Base-by-base conservation (phyloP, 108 stramenopile genomes). In the Aurantiochytrium sp. region DNA sequence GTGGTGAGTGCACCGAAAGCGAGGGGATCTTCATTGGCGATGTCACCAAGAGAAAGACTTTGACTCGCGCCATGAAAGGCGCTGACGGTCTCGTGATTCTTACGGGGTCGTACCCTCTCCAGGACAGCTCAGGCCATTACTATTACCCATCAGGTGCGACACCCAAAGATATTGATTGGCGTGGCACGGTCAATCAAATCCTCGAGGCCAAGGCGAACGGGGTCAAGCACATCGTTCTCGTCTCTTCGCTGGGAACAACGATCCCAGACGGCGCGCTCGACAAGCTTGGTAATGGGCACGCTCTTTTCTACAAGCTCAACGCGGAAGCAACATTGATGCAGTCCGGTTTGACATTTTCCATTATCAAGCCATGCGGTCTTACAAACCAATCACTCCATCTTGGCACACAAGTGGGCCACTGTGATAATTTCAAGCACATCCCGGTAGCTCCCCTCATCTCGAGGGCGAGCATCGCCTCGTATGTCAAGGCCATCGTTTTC, bases 11-110 rank as follows among this genome's bases (percentile, higher is more conserved):
- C 73, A 51, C 73, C 5, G 73, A 83, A 43, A 5, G 23, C n/a
- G 73, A 83, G 16, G 73, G 73, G 19, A 21, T 83, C 73, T 83
- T 83, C 73, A 21, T 83, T 8, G 73, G 73, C 21, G 73, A 83
- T 21, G 73, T 83, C 23, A 83, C 12, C 16, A 51, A 10, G 18
- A 45, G 21, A 43, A 83, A 83, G 49, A 18, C 73, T 8, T 43
- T 83, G 42, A 5, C 5, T 8, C 21, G 23, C 23, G 73, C 73
- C 47, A 45, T 83, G 73, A n/a, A 51, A 14, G 73, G 73, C 73
- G 73, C 73, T 19, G 21, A 45, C 19, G 73, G 73, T 5, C 49
- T 83, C 23, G 49, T 83, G 35, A 51, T 83, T 10, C 12, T 83
- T 43, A 83, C 73, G n/a, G 10, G 23, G 5, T 8, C 73, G 6